Evolutionary conservation across 1,284 basidiomycete genomes (phyloP), one percentile per base, ranked within the genome.

Genomic region (Naganishia cerealis): DNA sequence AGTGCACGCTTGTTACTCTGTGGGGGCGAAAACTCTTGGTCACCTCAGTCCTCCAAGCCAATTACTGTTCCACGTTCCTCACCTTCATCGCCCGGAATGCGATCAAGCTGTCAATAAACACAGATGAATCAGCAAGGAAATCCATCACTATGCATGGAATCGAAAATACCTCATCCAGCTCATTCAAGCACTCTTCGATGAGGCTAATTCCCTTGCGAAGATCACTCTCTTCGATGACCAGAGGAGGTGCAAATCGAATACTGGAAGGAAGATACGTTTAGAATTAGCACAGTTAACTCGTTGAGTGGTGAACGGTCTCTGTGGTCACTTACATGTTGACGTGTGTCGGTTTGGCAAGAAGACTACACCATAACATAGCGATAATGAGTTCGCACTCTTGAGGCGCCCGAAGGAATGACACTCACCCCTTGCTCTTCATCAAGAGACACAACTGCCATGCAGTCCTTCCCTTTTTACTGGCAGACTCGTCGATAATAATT

Each of bases 381-480:
- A 57, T 16, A 9, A 10, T 9, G 15, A 50, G 39, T 1, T 9
- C 8, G 15, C 40, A 63, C 29, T 33, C n/a, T 33, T 6, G 29
- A 33, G 6, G 29, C 29, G 39, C 29, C 46, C 42, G 16, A 12
- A 46, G 21, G 9, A 29, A 56, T 21, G 18, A 6, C 4, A 66
- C 73, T 68, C 71, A 96, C 83, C 94, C 94, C 67, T 91, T 86
- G 75, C 87, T 88, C 87, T 95, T 96, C 81, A 99, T 83, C 72
- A 98, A 81, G 76, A 98, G 79, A 81, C 96, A 99, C 62, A 99
- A 84, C 79, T 99, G 91, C 96, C 95, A 98, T 7, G 95, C 95
- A 2, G 90, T 88, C 68, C 93, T 84, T 18, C 90, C 88, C 77
- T 86, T 90, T 58, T 73, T 81, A 73, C 88, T 90, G 82, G 87